Evolutionary conservation across 805 yeast species (phyloP), one percentile per base, ranked within the genome.

Genomic region (Ogataea minuta): DNA sequence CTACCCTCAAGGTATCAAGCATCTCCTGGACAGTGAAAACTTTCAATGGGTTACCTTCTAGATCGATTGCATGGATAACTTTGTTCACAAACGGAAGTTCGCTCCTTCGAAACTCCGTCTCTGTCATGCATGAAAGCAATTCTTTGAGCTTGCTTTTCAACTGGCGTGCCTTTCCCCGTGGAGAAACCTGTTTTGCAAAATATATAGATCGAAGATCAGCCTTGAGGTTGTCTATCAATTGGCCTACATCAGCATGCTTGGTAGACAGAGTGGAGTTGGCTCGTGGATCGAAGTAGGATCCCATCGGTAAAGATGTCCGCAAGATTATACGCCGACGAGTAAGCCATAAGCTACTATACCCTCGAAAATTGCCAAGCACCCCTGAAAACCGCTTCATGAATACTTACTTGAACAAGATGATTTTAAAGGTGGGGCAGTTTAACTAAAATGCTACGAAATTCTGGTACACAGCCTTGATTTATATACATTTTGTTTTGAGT

Each of bases 1-100:
- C 54, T 20, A 56, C 50, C 28, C 45, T 43, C 25, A 60, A 38
- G 10, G 56, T 32, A 3, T 38, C 19, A 10, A 59, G 29, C 50
- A 59, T 49, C 43, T 59, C 59, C 12, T 33, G 28, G 2, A 46
- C 14, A 6, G 41, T 44, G 23, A 59, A 52, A 4, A 48, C 45
- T 21, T 53, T 58, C 11, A 49, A 19, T 6, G 65, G 63, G 10
- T 44, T 34, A 6, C 44, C 48, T 4, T 49, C 50, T 24, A 53
- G 47, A 40, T 59, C 64, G 14, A 61, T 54, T 10, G 48, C 56
- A 42, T 60, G 60, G 6, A 61, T 49, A 7, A 60, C 48, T 19
- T 56, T 45, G 36, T 56, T 56, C 12, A 61, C 42, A 36, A 60
- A 56, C 2, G 59, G 50, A n/a, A 60, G 34, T 24, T 60, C 62